These are phyloP conservation scores for Pythium phragmitis DNA, from an alignment of 352 stramenopile species.

Conservation along the genomic window DNA sequence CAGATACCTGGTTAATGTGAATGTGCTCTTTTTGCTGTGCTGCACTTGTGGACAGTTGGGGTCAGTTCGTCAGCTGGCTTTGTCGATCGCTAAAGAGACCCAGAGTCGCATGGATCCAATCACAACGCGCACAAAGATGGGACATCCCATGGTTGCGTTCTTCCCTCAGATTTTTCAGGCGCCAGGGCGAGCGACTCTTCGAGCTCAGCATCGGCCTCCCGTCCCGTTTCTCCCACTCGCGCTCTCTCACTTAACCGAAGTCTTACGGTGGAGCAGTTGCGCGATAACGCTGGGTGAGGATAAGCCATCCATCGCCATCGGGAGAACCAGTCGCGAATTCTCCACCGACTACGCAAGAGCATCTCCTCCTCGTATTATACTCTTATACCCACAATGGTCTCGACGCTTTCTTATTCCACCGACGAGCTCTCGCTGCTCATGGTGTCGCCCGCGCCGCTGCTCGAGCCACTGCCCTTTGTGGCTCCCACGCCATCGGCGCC, in stretches of 20 bases:
- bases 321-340: not conserved
- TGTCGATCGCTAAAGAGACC: not conserved
- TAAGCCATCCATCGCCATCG: too few relatives aligned
- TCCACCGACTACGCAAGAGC: not conserved
- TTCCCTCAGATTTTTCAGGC: not conserved
- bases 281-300: too few relatives aligned
- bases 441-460: not conserved
- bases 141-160: slow-evolving; percentile 4
- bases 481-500: not conserved
- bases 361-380: not conserved
- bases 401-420: slow-evolving; percentile 2
- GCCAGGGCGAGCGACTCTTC: not conserved
- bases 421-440: slow-evolving; percentile 1
- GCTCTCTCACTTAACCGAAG: too few relatives aligned
- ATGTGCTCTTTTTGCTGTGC: not conserved
- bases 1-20: not conserved
- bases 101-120: slow-evolving; percentile 5
- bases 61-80: slow-evolving; percentile 13
- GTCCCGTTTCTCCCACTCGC: too few relatives aligned
- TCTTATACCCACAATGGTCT: not conserved
- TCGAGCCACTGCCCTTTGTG: not conserved
- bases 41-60: slow-evolving; percentile 5
- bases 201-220: too few relatives aligned
- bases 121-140: not conserved
- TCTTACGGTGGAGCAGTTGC: too few relatives aligned